These are phyloP conservation scores for Aspergillus amoenus DNA, from an alignment of 2,329 filamentous ascomycete species.

Conservation along the genomic window DNA sequence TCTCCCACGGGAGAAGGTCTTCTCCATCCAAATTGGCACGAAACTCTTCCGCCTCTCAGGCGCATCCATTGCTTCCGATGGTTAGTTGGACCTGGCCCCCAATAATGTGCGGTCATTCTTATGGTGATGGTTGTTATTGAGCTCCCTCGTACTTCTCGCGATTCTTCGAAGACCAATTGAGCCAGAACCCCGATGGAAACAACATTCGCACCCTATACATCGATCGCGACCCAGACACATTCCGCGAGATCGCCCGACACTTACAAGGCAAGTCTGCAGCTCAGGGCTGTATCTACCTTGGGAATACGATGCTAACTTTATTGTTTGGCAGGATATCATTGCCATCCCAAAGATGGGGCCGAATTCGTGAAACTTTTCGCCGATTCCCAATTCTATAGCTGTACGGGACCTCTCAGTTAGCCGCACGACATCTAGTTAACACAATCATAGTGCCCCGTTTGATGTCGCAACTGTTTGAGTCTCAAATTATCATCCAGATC, in stretches of 20 bases:
- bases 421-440: neutral
- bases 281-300: neutral
- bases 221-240: conserved; percentile 86
- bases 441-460: conserved; percentile 70
- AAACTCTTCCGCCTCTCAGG: conserved; percentile 69
- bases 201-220: conserved; percentile 83
- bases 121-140: conserved; percentile 38
- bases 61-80: conserved; percentile 70
- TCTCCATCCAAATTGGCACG: conserved; percentile 69
- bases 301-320: neutral
- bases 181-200: conserved; percentile 57
- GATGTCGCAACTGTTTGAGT: conserved; percentile 86
- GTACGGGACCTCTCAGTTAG: conserved; percentile 50
- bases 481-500: conserved; percentile 83
- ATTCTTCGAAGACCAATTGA: conserved; percentile 84
- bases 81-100: conserved; percentile 46
- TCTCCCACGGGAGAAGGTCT: conserved; percentile 61
- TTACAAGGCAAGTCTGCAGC: conserved; percentile 61
- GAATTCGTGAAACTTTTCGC: conserved; percentile 93
- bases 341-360: conserved; percentile 74
- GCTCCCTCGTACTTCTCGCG: conserved; percentile 95
- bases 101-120: neutral
- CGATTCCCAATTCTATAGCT: conserved; percentile 90
- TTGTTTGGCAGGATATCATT: conserved; percentile 67
- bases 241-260: conserved; percentile 84